Conservation (phyloP, 805 yeast genomes). For the Starmerella tilneyi region DNA sequence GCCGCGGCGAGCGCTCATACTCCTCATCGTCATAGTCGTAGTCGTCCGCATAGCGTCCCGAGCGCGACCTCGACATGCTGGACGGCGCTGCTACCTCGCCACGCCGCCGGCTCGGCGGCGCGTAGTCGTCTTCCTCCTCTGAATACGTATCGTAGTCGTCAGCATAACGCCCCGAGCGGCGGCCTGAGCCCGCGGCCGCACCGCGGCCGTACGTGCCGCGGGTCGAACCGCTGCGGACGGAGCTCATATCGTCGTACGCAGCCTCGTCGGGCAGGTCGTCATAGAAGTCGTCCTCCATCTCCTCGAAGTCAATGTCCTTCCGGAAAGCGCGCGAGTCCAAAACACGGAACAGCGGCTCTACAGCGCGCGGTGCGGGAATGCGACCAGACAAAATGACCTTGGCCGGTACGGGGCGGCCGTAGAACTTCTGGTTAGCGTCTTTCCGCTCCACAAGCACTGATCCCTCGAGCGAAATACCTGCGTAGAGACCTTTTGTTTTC, state of each 20-base stretch:
- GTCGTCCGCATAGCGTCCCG: conserved; percentile 22
- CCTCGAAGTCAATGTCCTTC: conserved; percentile 36
- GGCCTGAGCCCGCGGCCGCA: conserved; percentile 7
- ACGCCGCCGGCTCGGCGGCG: conserved; percentile 5
- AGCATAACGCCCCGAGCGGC: conserved; percentile 21
- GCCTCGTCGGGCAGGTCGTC: conserved; percentile 57
- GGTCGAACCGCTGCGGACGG: conserved; percentile 10
- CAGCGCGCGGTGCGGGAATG: conserved; percentile 86
- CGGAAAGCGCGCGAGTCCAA: conserved; percentile 77
- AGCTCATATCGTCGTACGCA: conserved; percentile 20
- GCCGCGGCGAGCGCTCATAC: conserved; percentile 10
- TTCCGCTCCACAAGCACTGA: conserved; percentile 93
- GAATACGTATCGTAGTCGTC: conserved; percentile 25
- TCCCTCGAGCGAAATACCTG: conserved; percentile 95
- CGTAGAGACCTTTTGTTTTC: conserved; percentile 91
- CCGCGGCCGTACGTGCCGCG: conserved; percentile 5
- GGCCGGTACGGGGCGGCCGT: conserved; percentile 84
- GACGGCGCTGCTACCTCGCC: conserved; percentile 4
- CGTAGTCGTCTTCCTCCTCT: conserved; percentile 13
- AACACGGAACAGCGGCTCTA: conserved; percentile 76
- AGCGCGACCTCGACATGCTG: neutral
- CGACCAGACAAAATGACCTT: conserved; percentile 71
- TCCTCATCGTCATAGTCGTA: conserved; percentile 25
- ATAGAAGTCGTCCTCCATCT: conserved; percentile 55
- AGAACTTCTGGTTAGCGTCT: conserved; percentile 91